Percentiles rank a stretch among this genome's conserved stretches.
phyloP scores from a whole-genome alignment of 306 rosid species.

The Leucaena leucocephala region DNA sequence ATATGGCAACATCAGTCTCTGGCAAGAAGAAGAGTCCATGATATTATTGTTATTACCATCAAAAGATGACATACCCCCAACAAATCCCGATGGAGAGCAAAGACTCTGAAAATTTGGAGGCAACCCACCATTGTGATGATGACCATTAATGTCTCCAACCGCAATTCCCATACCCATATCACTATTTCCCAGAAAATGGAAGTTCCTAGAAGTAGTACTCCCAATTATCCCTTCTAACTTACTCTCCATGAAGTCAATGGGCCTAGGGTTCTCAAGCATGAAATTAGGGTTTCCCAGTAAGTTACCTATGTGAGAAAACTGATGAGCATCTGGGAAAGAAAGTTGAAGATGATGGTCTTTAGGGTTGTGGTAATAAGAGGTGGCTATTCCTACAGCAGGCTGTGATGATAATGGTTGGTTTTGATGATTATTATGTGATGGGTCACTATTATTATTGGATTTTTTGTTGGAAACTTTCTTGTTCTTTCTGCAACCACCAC shows the following conservation, averaged over 20 bases:
- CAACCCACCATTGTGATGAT: slow-evolving; percentile 30
- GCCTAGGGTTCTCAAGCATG: slow-evolving; percentile 55
- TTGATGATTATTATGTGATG: slow-evolving; percentile 26
- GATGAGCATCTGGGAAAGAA: slow-evolving; percentile 62
- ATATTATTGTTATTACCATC: slow-evolving; percentile 44
- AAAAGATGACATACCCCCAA: slow-evolving; percentile 56
- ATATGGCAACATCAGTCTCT: slow-evolving; percentile 76
- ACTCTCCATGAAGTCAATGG: slow-evolving; percentile 82
- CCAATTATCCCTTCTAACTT: slow-evolving; percentile 54
- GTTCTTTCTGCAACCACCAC: slow-evolving; percentile 96
- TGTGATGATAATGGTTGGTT: slow-evolving; percentile 28
- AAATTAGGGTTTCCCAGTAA: slow-evolving; percentile 56
- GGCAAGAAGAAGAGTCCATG: slow-evolving; percentile 67
- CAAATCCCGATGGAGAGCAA: slow-evolving; percentile 47
- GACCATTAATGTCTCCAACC: slow-evolving; percentile 38
- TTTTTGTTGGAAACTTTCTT: slow-evolving; percentile 78
- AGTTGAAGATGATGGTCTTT: slow-evolving; percentile 67
- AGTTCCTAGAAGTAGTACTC: slow-evolving; percentile 44
- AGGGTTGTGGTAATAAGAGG: slow-evolving; percentile 41
- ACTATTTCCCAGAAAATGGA: slow-evolving; percentile 56
- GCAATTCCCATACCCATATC: slow-evolving; percentile 53
- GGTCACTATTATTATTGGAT: slow-evolving; percentile 50
- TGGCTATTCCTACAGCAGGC: slow-evolving; percentile 25
- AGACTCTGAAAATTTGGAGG: slow-evolving; percentile 52
- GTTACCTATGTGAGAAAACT: slow-evolving; percentile 62